A percentile compares a stretch with the other conserved stretches of the same genome.
These are phyloP conservation scores for Phytophthora citricola DNA, from an alignment of 352 stramenopile species.

Conservation along the genomic window DNA sequence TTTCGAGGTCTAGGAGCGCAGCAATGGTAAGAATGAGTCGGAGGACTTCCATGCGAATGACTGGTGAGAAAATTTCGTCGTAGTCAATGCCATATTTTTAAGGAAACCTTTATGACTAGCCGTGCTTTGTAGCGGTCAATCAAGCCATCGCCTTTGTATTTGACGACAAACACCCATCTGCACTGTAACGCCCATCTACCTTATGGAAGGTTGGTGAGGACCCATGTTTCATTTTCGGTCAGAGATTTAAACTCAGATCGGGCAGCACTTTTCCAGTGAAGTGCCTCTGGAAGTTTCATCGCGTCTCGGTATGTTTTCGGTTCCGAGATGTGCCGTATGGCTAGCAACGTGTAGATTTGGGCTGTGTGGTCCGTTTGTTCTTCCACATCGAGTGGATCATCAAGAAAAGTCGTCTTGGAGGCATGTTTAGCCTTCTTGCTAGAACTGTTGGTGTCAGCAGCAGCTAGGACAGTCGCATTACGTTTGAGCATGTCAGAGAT, in stretches of 20 bases:
- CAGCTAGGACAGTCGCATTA: too few species aligned
- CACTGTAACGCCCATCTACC: background rate
- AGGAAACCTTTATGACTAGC: background rate
- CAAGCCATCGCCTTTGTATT: background rate
- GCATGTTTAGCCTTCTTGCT: too few species aligned
- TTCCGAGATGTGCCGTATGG: conserved; percentile 14
- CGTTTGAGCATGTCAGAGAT: background rate
- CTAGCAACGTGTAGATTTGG: background rate
- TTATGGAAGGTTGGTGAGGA: background rate
- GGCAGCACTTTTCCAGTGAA: conserved; percentile 6
- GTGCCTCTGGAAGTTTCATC: conserved; percentile 5
- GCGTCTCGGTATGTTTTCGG: conserved; percentile 12
- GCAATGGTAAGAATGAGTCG: background rate
- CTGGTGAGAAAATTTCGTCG: conserved; percentile 1
- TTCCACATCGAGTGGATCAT: background rate
- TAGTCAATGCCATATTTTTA: background rate
- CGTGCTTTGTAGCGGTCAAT: background rate
- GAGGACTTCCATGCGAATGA: background rate
- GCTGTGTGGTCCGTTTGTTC: background rate
- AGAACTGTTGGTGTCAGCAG: too few species aligned
- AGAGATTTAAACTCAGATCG: conserved; percentile 6
- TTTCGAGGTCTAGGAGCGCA: background rate
- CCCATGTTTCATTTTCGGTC: conserved; percentile 19
- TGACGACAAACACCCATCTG: conserved; percentile 1
- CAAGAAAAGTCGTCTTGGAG: too few species aligned